Evolutionary conservation across 371 early-diverging fungal species (phyloP), one percentile per base, ranked within the genome.

Genomic region (Gilbertella persicaria): DNA sequence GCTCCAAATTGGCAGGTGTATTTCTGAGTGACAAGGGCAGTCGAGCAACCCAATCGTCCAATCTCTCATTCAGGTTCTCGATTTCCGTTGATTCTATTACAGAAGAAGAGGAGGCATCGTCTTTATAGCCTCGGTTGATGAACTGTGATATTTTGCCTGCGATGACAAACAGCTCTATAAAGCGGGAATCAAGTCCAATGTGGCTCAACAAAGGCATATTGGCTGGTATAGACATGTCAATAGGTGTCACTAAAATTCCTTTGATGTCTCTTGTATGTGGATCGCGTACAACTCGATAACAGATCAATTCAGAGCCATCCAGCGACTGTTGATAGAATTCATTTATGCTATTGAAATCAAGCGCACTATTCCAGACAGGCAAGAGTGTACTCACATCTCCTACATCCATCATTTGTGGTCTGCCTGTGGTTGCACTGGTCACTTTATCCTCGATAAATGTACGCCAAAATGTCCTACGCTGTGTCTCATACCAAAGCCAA

Each of bases 341-440:
- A 4, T 36, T 20, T 0, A n/a, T 26, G 2, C 9, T 36, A 3
- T 38, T 40, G 1, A 33, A 12, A 9, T 56, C 44, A 14, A 45
- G 13, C n/a, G 47, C 3, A 25, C 62, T 54, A 33, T 83, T 75
- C 44, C 82, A 82, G 16, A 74, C 66, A 3, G 86, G 81, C 13
- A 83, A 46, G 2, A 80, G 51, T 10, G 80, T 70, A 28, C 82
- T 74, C 28, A 78, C 77, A 45, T 86, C 86, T 19, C 70, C 67
- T 26, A 75, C 75, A 35, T 80, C 75, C n/a, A 86, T 57, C 50
- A 78, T 64, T 8, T 63, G 42, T 3, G 85, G 83, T 37, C 79
- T 65, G n/a, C 82, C 85, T 4, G 83, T 78, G 5, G 72, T 67
- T 1, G 82, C 65, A 43, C 78, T 73, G 14, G 55, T 17, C 4